phyloP scores from a whole-genome alignment of 2,329 filamentous ascomycete genomes.

The Ascocoryne sarcoides region DNA sequence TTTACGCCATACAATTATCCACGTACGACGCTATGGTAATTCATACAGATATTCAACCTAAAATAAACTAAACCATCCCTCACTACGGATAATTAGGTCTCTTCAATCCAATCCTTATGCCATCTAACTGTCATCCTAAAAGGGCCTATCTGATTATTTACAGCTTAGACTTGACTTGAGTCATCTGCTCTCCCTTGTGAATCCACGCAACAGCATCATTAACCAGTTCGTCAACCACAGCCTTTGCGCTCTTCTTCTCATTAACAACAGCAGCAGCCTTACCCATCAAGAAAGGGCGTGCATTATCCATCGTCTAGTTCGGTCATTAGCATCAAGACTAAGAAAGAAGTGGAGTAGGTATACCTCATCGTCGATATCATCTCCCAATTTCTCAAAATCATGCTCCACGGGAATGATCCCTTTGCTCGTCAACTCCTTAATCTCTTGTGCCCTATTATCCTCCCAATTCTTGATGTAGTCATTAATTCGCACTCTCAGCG shows the following conservation, averaged over 20 bases:
- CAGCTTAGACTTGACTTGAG: slow-evolving; percentile 46
- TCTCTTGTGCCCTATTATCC: slow-evolving; percentile 79
- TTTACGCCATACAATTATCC: neutral
- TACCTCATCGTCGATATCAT: slow-evolving; percentile 52
- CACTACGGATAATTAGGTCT: too few species aligned
- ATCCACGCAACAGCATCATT: slow-evolving; percentile 66
- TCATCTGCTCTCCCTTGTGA: slow-evolving; percentile 57
- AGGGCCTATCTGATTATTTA: too few species aligned
- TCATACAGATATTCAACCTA: neutral
- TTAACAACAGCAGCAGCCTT: slow-evolving; percentile 91
- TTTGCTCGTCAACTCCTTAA: slow-evolving; percentile 83
- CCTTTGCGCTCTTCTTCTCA: slow-evolving; percentile 85
- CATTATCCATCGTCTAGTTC: slow-evolving; percentile 71
- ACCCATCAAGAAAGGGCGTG: slow-evolving; percentile 89
- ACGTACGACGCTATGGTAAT: neutral
- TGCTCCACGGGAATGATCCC: slow-evolving; percentile 89
- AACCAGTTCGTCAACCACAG: slow-evolving; percentile 90
- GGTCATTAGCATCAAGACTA: neutral
- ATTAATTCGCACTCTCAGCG: slow-evolving; percentile 88
- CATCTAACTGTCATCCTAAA: too few species aligned
- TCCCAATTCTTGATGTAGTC: slow-evolving; percentile 95
- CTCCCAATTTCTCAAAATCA: slow-evolving; percentile 78
- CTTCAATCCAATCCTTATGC: too few species aligned
- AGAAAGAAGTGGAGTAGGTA: neutral
- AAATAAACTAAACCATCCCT: too few species aligned